Conservation (phyloP, 306 rosid species). For the Rosa rugosa region DNA sequence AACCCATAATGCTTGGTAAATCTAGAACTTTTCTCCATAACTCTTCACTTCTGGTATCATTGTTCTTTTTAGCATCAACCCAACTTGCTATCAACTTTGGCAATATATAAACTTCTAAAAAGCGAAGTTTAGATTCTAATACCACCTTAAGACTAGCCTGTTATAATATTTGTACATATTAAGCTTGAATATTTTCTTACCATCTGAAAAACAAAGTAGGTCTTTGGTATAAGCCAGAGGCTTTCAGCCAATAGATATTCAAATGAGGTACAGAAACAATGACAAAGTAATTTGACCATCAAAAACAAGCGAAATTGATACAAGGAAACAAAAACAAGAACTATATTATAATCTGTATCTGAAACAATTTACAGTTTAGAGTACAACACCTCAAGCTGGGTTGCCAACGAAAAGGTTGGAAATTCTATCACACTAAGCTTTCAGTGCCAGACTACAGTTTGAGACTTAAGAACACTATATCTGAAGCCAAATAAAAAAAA, state of each 20-base stretch:
- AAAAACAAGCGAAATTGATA: not conserved
- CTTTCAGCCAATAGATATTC: not conserved
- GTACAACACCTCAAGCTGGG: slow-evolving; percentile 27
- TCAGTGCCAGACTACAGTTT: slow-evolving; percentile 16
- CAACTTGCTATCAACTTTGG: not conserved
- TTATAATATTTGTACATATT: not conserved
- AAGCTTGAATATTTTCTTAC: not conserved
- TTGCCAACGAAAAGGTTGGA: slow-evolving; percentile 37
- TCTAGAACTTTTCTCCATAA: not conserved
- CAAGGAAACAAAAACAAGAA: slow-evolving; percentile 10
- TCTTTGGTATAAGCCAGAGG: not conserved
- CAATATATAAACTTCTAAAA: not conserved
- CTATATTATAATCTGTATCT: slow-evolving; percentile 25
- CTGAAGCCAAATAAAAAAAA: slow-evolving; percentile 1
- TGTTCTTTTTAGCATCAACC: not conserved
- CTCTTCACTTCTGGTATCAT: not conserved
- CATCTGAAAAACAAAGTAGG: not conserved
- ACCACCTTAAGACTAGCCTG: not conserved
- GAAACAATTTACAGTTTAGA: slow-evolving; percentile 29
- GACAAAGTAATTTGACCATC: not conserved
- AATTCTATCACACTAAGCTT: slow-evolving; percentile 16
- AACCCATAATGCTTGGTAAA: not conserved
- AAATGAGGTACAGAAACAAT: not conserved
- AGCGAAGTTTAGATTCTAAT: not conserved
- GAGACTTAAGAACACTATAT: slow-evolving; percentile 4